phyloP scores from a whole-genome alignment of 2,329 filamentous ascomycete species.

The Periconia sp. region DNA sequence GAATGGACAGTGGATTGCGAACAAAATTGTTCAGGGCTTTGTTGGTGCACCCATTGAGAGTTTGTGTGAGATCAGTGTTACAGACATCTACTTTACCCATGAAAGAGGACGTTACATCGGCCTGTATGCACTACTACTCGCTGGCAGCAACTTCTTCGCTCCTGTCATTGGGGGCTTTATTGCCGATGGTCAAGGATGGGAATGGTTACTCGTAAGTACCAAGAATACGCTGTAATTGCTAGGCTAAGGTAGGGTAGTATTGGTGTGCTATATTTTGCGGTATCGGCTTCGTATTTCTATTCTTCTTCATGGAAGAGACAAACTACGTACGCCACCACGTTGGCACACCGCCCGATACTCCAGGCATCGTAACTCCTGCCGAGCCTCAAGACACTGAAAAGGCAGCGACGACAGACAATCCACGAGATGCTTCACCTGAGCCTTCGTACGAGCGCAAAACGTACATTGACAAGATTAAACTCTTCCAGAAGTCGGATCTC shows the following conservation, averaged over 20 bases:
- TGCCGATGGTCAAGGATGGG: constrained; percentile 42
- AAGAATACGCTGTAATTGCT: too few species aligned
- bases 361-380: constrained; percentile 3
- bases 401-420: constrained; percentile 2
- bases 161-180: constrained; percentile 46
- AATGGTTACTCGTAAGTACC: constrained; percentile 36
- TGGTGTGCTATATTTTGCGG: constrained; percentile 62
- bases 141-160: constrained; percentile 45
- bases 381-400: constrained; percentile 12
- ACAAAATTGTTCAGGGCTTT: constrained; percentile 56
- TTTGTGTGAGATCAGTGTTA: constrained; percentile 55
- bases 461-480: constrained; percentile 40
- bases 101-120: constrained; percentile 40
- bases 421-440: neutral
- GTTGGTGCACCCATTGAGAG: constrained; percentile 57
- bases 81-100: constrained; percentile 49
- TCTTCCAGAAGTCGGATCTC: constrained; percentile 33
- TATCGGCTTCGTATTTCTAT: constrained; percentile 57
- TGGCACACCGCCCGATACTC: neutral
- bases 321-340: constrained; percentile 50
- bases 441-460: constrained; percentile 27
- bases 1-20: constrained; percentile 55
- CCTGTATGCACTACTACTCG: constrained; percentile 39
- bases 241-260: constrained; percentile 33
- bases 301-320: constrained; percentile 67